These are phyloP conservation scores for Boletus rufocinnamomeus DNA, from an alignment of 768 basidiomycete genomes.

Conservation along the genomic window DNA sequence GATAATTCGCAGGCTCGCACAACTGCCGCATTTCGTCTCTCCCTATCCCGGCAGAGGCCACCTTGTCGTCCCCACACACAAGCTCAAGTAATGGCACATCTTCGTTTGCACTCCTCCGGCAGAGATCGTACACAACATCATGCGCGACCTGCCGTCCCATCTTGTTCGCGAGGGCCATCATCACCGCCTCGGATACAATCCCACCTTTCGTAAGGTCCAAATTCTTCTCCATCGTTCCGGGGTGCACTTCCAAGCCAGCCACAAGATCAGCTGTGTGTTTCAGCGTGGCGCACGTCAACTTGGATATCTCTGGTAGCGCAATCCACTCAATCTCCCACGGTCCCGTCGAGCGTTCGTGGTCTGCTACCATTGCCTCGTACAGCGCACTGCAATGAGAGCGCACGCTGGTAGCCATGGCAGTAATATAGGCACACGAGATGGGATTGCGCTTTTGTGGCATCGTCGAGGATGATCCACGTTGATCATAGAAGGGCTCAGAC, in stretches of 20 bases:
- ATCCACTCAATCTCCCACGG: slow-evolving; percentile 57
- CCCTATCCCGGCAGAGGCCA: slow-evolving; percentile 28
- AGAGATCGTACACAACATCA: slow-evolving; percentile 46
- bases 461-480: slow-evolving; percentile 49
- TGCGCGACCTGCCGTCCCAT: slow-evolving; percentile 49
- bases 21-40: slow-evolving; percentile 32
- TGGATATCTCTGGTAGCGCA: slow-evolving; percentile 45
- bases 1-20: slow-evolving; percentile 42
- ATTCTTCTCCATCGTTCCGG: slow-evolving; percentile 43
- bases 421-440: slow-evolving; percentile 47
- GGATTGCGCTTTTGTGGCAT: slow-evolving; percentile 56
- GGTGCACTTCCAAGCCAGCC: slow-evolving; percentile 43
- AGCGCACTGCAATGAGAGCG: slow-evolving; percentile 41
- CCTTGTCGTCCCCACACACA: slow-evolving; percentile 32
- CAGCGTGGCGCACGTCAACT: slow-evolving; percentile 43
- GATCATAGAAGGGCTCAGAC: slow-evolving; percentile 45
- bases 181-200: slow-evolving; percentile 48
- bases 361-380: slow-evolving; percentile 50
- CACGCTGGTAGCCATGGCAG: slow-evolving; percentile 44
- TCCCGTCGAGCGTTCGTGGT: slow-evolving; percentile 50
- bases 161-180: slow-evolving; percentile 46
- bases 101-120: slow-evolving; percentile 32
- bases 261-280: slow-evolving; percentile 39
- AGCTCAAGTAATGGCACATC: slow-evolving; percentile 36
- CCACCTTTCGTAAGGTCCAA: slow-evolving; percentile 41